phyloP scores from a whole-genome alignment of 306 rosid genomes.

The Fragaria vesca region DNA sequence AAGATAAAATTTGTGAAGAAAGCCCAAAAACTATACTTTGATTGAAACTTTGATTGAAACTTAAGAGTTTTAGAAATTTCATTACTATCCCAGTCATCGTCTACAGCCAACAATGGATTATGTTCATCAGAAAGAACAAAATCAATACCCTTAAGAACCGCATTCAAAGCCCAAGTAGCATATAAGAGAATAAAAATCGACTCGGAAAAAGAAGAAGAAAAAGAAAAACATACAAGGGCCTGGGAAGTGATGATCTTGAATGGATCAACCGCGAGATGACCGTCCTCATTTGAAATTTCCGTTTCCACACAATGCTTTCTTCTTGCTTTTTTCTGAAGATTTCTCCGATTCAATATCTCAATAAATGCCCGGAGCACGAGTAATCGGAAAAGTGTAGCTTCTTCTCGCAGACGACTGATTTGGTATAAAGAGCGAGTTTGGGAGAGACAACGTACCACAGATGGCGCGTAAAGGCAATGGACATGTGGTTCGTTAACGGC shows the following conservation, averaged over 20 bases:
- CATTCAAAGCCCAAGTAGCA: not conserved
- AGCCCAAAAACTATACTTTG: not conserved
- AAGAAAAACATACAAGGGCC: constrained; percentile 39
- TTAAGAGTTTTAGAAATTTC: not conserved
- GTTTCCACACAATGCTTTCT: not conserved
- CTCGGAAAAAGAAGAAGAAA: not conserved
- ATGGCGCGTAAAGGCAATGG: constrained; percentile 10
- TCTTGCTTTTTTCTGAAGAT: not conserved
- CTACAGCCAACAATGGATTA: constrained; percentile 9
- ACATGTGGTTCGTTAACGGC: constrained; percentile 10
- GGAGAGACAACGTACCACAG: constrained; percentile 2
- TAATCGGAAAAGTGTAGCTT: constrained; percentile 1
- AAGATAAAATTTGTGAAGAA: not conserved
- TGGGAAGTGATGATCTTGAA: constrained; percentile 50
- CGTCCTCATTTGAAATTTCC: constrained; percentile 53
- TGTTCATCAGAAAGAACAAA: not conserved
- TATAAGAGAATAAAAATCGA: not conserved
- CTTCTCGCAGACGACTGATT: not conserved
- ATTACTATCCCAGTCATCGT: constrained; percentile 10
- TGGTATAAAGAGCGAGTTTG: constrained; percentile 5
- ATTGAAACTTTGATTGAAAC: not conserved
- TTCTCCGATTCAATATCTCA: not conserved
- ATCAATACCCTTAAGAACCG: not conserved
- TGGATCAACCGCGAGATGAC: constrained; percentile 64
- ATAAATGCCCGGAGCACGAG: constrained; percentile 7